Percentiles rank a stretch among this genome's conserved stretches.
phyloP scores from a whole-genome alignment of 2,329 filamentous ascomycete species.

The Pyrenophora teres region DNA sequence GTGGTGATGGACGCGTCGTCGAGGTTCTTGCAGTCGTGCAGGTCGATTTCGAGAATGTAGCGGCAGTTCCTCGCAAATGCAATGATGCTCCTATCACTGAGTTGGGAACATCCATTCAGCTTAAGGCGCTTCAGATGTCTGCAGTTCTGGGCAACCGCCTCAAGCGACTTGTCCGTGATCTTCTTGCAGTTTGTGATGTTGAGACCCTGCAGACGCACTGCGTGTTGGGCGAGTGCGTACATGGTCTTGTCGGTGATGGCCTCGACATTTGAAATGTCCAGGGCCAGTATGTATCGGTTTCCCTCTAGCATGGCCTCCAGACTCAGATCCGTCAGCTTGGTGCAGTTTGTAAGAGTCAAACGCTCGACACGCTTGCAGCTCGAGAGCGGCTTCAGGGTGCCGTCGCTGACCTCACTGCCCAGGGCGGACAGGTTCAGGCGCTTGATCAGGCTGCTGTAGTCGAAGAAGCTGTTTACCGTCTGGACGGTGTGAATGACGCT shows the following conservation, averaged over 20 bases:
- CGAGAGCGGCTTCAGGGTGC: slow-evolving; percentile 79
- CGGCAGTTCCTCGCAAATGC: slow-evolving; percentile 87
- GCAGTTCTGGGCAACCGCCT: slow-evolving; percentile 79
- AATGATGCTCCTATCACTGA: slow-evolving; percentile 79
- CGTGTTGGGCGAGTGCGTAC: slow-evolving; percentile 76
- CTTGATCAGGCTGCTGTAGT: slow-evolving; percentile 88
- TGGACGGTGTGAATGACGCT: slow-evolving; percentile 80
- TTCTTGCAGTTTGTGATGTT: slow-evolving; percentile 87
- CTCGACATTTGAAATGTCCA: slow-evolving; percentile 84
- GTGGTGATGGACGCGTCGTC: slow-evolving; percentile 83
- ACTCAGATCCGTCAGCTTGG: slow-evolving; percentile 80
- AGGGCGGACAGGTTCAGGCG: slow-evolving; percentile 86
- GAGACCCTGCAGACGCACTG: slow-evolving; percentile 82
- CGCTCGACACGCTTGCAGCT: slow-evolving; percentile 91
- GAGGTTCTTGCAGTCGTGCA: slow-evolving; percentile 81
- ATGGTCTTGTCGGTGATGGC: slow-evolving; percentile 83
- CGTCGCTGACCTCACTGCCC: slow-evolving; percentile 79
- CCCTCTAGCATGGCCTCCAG: slow-evolving; percentile 78
- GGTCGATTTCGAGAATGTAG: slow-evolving; percentile 94
- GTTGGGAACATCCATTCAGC: slow-evolving; percentile 86
- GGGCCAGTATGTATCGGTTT: slow-evolving; percentile 79
- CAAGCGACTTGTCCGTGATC: slow-evolving; percentile 85
- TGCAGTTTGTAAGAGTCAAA: slow-evolving; percentile 89
- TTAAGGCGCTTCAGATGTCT: slow-evolving; percentile 90
- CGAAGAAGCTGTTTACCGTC: slow-evolving; percentile 76